Conservation (phyloP, 805 yeast genomes). For the Kuraishia capsulata region DNA sequence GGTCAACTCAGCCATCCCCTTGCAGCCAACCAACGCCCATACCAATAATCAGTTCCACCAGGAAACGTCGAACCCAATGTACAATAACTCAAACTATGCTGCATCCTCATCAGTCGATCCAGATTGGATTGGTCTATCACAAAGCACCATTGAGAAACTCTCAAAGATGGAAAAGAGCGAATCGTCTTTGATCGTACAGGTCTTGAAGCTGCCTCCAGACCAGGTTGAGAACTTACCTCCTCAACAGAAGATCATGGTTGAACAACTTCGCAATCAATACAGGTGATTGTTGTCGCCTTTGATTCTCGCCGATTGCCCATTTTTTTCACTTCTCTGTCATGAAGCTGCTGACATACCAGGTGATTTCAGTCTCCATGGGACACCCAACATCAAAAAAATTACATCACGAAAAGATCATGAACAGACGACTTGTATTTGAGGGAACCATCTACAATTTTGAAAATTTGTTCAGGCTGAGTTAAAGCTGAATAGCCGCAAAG, state of each 20-base stretch:
- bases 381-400: no score
- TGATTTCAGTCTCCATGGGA: not conserved
- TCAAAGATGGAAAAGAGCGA: slow-evolving; percentile 44
- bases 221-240: slow-evolving; percentile 41
- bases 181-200: slow-evolving; percentile 47
- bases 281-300: no score
- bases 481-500: no score
- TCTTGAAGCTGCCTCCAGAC: slow-evolving; percentile 37
- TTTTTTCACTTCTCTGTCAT: not conserved
- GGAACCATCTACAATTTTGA: no score
- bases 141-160: slow-evolving; percentile 39
- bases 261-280: slow-evolving; percentile 46
- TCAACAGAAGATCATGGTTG: slow-evolving; percentile 47
- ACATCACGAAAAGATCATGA: no score
- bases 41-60: slow-evolving; percentile 9
- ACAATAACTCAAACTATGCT: not conserved
- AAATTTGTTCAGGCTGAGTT: no score
- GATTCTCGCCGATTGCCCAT: not conserved
- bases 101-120: slow-evolving; percentile 14
- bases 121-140: slow-evolving; percentile 40
- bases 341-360: not conserved
- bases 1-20: slow-evolving; percentile 6
- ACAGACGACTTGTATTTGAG: no score
- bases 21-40: slow-evolving; percentile 7
- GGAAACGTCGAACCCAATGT: slow-evolving; percentile 2